Evolutionary conservation across 352 stramenopile species (phyloP).

Genomic region (Globisporangium nodosum): DNA sequence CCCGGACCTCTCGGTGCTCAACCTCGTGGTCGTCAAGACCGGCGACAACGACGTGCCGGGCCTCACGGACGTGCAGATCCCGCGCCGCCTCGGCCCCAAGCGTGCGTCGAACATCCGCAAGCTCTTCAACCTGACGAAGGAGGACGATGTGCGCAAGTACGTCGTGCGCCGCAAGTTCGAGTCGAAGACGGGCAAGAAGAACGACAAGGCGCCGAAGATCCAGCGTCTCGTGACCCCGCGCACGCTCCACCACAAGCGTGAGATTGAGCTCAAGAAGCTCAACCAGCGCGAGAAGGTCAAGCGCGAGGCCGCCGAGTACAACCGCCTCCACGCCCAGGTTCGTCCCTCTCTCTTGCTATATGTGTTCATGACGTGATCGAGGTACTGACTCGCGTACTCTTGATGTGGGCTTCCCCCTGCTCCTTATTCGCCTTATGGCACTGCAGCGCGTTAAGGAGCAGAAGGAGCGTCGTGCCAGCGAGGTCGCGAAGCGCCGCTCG

Average conservation of each 20-base stretch:
- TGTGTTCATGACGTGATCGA: background rate
- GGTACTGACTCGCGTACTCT: constrained; percentile 38
- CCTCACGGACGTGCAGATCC: constrained; percentile 95
- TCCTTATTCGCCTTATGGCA: constrained; percentile 92
- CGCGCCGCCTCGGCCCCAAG: constrained; percentile 98
- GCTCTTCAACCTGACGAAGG: constrained; percentile 99
- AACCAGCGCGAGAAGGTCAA: constrained; percentile 89
- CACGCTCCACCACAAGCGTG: constrained; percentile 94
- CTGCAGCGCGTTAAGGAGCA: constrained; percentile 97
- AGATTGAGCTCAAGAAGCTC: constrained; percentile 83
- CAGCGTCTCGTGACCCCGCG: constrained; percentile 98
- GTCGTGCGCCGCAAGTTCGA: constrained; percentile 98
- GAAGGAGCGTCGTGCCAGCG: constrained; percentile 96
- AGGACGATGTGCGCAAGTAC: constrained; percentile 99
- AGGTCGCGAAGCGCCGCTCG: constrained; percentile 98
- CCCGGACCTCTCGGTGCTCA: constrained; percentile 98
- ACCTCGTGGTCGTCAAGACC: constrained; percentile 98
- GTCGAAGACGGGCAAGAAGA: constrained; percentile 98
- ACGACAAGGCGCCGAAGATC: constrained; percentile 99
- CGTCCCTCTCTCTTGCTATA: constrained; percentile 14
- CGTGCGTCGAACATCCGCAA: constrained; percentile 99
- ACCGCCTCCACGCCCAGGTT: constrained; percentile 94
- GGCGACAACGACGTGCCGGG: constrained; percentile 95
- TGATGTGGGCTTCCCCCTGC: constrained; percentile 52
- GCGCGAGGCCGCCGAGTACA: constrained; percentile 95